phyloP scores from a whole-genome alignment of 1,284 basidiomycete genomes.

The Xerocomus amazonicus region DNA sequence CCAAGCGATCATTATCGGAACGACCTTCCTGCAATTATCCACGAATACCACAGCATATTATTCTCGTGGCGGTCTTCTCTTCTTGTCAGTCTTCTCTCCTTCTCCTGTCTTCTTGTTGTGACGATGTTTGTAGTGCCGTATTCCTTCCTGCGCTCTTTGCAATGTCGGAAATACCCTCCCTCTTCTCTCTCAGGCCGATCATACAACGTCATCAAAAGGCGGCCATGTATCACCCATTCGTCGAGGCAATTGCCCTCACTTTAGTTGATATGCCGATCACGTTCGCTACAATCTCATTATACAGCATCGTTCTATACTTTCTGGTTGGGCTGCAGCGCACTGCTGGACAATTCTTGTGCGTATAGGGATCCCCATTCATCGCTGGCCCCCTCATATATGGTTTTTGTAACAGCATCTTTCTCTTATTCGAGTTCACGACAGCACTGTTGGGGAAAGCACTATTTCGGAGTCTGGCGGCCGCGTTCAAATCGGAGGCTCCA shows the following conservation, averaged over 20 bases:
- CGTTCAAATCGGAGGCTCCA: slow-evolving; percentile 48
- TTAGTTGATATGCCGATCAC: slow-evolving; percentile 59
- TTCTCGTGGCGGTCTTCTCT: slow-evolving; percentile 75
- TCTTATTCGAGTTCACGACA: slow-evolving; percentile 48
- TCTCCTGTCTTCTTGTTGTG: not conserved
- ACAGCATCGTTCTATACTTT: slow-evolving; percentile 54
- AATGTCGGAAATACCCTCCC: slow-evolving; percentile 41
- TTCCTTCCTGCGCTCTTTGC: slow-evolving; percentile 31
- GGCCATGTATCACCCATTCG: slow-evolving; percentile 54
- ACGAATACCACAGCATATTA: slow-evolving; percentile 68
- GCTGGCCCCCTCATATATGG: slow-evolving; percentile 6
- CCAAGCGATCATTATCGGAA: slow-evolving; percentile 74
- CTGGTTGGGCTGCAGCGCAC: slow-evolving; percentile 46
- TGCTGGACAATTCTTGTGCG: slow-evolving; percentile 45
- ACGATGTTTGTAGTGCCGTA: slow-evolving; percentile 23
- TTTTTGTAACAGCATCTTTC: slow-evolving; percentile 42
- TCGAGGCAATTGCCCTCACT: slow-evolving; percentile 56
- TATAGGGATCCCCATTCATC: not conserved
- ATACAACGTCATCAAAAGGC: slow-evolving; percentile 49
- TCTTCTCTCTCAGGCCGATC: slow-evolving; percentile 57
- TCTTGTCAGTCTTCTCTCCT: slow-evolving; percentile 47
- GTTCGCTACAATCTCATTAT: slow-evolving; percentile 42
- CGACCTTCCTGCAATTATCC: slow-evolving; percentile 66
- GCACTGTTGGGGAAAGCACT: slow-evolving; percentile 59
- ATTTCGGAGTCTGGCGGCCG: slow-evolving; percentile 58